Evolutionary conservation across 2,329 filamentous ascomycete species (phyloP), one percentile per base, ranked within the genome.

Genomic region (Pseudocercospora ulei): DNA sequence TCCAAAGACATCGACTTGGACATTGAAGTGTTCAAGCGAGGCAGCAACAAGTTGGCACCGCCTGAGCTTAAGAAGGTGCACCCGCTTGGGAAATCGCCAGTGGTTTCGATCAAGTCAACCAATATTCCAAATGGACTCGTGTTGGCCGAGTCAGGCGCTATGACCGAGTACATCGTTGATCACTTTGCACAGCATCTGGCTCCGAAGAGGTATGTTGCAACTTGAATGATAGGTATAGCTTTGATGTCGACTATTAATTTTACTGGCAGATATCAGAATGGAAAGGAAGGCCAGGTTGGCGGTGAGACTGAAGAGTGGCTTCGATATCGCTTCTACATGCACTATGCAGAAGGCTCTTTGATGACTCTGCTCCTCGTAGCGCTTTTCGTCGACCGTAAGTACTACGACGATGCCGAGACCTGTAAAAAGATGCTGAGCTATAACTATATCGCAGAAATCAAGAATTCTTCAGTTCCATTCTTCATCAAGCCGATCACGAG

Each of bases 21-120:
- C 46, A 65, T 95, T 41, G 76, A 88, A 55, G 71, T 80, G 38
- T 90, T 81, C 70, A 84, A 83, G 60, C 79, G 87, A 23, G 59
- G 60, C 24, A 54, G 62, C 41, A 72, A 79, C 39, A 71, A 67
- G 52, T 67, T 82, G n/a, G 87, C 87, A 1, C 83, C 84, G 3
- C 67, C 75, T 0, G 80, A 82, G 54, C 71, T 95, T 29, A 78
- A 81, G 55, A 70, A 83, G 47, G 64, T 93, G 23, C 85, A 94
- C 56, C 80, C 84, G 0, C 70, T 95, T 3, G 88, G 88, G 46
- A 94, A 94, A 60, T 86, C 84, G 1, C 88, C 88, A 0, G 65
- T 88, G 26, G 65, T 96, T 48, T 74, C 73, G 5, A 67, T 95
- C 51, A 65, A 75, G 45, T 60, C 64, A 1, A 61, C 68, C 1